Base-by-base conservation (phyloP, 2,329 filamentous ascomycete genomes). In the Dactylonectria estremocensis region DNA sequence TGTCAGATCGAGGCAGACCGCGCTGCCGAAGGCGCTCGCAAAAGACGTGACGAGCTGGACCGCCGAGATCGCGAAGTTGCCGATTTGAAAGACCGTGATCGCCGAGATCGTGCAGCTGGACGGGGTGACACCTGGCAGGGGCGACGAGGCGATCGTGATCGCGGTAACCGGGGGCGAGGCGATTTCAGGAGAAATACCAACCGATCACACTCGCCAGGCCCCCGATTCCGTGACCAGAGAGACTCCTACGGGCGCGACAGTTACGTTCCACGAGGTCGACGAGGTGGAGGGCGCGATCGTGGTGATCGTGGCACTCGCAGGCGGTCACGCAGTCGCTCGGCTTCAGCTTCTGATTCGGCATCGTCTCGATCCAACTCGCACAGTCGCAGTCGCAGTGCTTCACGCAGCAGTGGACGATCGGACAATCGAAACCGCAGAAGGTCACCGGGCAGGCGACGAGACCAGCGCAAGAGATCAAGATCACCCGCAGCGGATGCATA, bases 1-100 rank as follows among this genome's bases (percentile, higher is more conserved):
- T 35, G 16, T 8, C 52, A 95, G 94, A 90, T 94, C 58, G 92
- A 97, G 77, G 92, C 94, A 40, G 94, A 96, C 73, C 93, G 91
- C 79, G 92, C 91, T 49, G 93, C 93, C 31, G 93, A 96, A 77
- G 91, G 93, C 77, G 89, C 90, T 31, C 91, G 92, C 61, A 88
- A 88, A 61, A 89, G 91, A 74, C 90, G 91, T 70, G 92, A 95
- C 76, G 89, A 92, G 63, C 88, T 93, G 66, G 88, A 91, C 73
- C 86, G 89, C 56, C 90, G 93, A 64, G 93, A 96, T 67, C 90
- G 90, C 68, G 91, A 94, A 59, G 76, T 94, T 48, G 88, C 92
- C 70, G 86, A 87, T 46, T 84, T 94, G 61, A 89, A 93, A 77
- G 90, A 92, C 64, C 87, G 88, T 64, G 91, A 93, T 61, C 86